phyloP scores from a whole-genome alignment of 129 eudicot species.

The Silybum marianum region DNA sequence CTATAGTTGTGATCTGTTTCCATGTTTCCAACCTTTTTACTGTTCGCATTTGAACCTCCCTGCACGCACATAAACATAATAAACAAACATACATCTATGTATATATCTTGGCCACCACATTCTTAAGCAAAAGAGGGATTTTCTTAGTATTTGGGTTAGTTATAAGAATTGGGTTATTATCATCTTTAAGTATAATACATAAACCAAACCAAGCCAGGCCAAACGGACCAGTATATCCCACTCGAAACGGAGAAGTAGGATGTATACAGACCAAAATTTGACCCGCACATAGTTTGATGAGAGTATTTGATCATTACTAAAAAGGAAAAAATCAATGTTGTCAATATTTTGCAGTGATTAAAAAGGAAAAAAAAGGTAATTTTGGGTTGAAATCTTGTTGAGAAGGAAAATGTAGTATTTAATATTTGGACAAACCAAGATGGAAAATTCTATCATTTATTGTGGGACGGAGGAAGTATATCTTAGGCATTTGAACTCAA shows the following conservation, averaged over 20 bases:
- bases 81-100: neutral
- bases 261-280: neutral
- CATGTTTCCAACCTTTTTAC: neutral
- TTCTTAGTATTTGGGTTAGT: neutral
- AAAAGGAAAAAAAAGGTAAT: neutral
- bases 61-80: neutral
- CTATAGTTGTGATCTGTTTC: neutral
- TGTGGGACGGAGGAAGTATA: neutral
- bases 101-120: neutral
- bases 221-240: neutral
- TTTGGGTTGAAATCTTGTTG: neutral
- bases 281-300: neutral
- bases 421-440: neutral
- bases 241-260: neutral
- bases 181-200: neutral
- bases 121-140: neutral
- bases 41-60: neutral
- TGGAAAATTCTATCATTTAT: neutral
- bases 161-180: neutral
- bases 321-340: neutral
- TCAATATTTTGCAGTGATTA: neutral
- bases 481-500: neutral
- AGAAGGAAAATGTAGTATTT: neutral
- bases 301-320: neutral
- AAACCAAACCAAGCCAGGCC: neutral